These are phyloP conservation scores for Euphorbia schlechtendalii DNA, from an alignment of 441 rosid genomes.

Conservation along the genomic window DNA sequence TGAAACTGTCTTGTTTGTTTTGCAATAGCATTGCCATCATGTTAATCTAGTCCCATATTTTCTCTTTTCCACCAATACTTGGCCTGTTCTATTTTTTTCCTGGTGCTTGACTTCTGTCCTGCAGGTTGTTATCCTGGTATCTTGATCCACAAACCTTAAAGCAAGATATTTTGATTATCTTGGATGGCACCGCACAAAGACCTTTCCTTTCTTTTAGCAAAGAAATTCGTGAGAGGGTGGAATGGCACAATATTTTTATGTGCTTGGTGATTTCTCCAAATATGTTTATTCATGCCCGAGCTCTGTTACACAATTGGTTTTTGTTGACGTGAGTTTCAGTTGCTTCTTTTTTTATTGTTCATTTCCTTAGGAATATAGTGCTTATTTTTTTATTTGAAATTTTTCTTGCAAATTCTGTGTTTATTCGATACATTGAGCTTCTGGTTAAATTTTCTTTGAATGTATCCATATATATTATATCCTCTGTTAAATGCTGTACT, in stretches of 20 bases:
- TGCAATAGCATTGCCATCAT: constrained; percentile 4
- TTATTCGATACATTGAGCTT: constrained; percentile 2
- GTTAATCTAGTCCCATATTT: neutral
- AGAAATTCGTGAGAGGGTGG: constrained; percentile 48
- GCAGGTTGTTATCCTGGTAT: constrained; percentile 72
- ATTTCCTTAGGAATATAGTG: neutral
- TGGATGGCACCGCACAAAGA: constrained; percentile 42
- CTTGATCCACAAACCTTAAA: constrained; percentile 53
- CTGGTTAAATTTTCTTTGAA: neutral
- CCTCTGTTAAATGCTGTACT: too few species aligned
- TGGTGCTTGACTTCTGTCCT: neutral
- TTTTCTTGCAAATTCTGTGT: neutral
- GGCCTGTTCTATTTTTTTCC: neutral
- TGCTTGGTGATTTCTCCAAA: constrained; percentile 52
- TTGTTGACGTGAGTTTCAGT: constrained; percentile 51
- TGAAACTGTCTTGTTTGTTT: neutral
- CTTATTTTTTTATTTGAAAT: neutral
- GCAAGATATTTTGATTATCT: constrained; percentile 47
- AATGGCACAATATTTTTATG: constrained; percentile 42
- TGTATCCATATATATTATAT: neutral
- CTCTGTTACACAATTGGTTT: constrained; percentile 69
- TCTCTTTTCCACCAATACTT: neutral
- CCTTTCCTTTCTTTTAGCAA: constrained; percentile 57
- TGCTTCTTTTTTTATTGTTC: neutral
- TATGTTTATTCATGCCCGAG: constrained; percentile 44